phyloP scores from a whole-genome alignment of 805 yeast species.

The Candida tammaniensis region DNA sequence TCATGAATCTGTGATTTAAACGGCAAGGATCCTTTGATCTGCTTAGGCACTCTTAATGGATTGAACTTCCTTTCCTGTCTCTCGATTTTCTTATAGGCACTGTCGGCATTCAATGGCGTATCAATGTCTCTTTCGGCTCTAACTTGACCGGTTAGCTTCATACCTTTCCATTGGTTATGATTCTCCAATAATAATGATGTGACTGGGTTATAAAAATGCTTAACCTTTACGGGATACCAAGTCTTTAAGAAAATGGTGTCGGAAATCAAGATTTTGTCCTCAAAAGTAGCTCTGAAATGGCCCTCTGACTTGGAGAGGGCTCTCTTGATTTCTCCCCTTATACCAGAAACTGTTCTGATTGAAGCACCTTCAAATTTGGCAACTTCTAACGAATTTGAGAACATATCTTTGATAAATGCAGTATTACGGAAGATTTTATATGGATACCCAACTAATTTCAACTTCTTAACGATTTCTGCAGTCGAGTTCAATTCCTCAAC shows the following conservation, averaged over 20 bases:
- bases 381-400: constrained; percentile 85
- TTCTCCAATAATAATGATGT: constrained; percentile 77
- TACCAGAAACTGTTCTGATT: constrained; percentile 94
- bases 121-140: constrained; percentile 70
- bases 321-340: constrained; percentile 94
- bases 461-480: constrained; percentile 90
- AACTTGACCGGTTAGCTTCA: constrained; percentile 92
- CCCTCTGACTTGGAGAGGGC: constrained; percentile 96
- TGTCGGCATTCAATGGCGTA: constrained; percentile 55
- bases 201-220: constrained; percentile 93
- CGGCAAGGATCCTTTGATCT: constrained; percentile 75
- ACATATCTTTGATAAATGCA: constrained; percentile 97
- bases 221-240: constrained; percentile 93
- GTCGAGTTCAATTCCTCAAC: constrained; percentile 90
- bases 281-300: constrained; percentile 92
- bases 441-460: constrained; percentile 94
- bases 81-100: constrained; percentile 68
- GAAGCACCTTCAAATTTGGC: constrained; percentile 98
- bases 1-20: constrained; percentile 86
- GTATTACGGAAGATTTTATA: constrained; percentile 92
- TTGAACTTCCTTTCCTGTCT: constrained; percentile 83
- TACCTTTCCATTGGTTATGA: constrained; percentile 91
- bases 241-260: constrained; percentile 89
- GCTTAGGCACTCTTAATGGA: constrained; percentile 80
- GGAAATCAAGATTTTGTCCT: constrained; percentile 87